A percentile compares a stretch with the other conserved stretches of the same genome.
These are phyloP conservation scores for Phytopythium ostracodes DNA, from an alignment of 352 stramenopile species.

Conservation along the genomic window DNA sequence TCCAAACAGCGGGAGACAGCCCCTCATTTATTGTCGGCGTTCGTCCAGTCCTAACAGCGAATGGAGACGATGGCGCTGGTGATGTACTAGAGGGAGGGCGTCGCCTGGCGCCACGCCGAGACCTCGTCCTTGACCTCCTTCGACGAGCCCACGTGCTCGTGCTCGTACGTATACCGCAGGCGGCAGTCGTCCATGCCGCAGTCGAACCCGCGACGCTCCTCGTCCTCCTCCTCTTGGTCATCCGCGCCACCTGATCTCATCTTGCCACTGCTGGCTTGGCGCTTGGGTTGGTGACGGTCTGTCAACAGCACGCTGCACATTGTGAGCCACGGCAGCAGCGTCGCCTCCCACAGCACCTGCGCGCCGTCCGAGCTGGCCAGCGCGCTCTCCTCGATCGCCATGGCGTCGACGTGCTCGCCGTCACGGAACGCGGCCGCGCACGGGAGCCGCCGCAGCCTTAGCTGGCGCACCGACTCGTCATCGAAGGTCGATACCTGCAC, in stretches of 20 bases:
- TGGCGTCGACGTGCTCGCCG: constrained; percentile 44
- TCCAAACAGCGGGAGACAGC: neutral
- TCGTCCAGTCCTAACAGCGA: neutral
- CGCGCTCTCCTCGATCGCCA: constrained; percentile 33
- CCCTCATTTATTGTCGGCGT: constrained; percentile 2
- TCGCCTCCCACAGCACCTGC: constrained; percentile 46
- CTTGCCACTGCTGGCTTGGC: constrained; percentile 4
- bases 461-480: constrained; percentile 30
- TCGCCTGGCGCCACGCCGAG: constrained; percentile 43
- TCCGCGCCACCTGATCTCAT: constrained; percentile 6
- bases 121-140: constrained; percentile 57
- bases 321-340: constrained; percentile 52
- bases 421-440: constrained; percentile 45
- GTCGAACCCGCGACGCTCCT: constrained; percentile 44
- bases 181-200: constrained; percentile 57
- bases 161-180: constrained; percentile 60
- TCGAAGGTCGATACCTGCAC: constrained; percentile 4
- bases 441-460: constrained; percentile 28
- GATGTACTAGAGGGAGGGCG: neutral
- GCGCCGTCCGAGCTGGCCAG: constrained; percentile 19
- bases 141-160: constrained; percentile 66
- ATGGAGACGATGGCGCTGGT: too few relatives aligned
- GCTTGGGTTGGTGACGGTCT: constrained; percentile 25
- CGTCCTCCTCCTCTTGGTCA: constrained; percentile 16
- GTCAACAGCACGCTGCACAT: constrained; percentile 55